Percentiles rank a stretch among this genome's conserved stretches.
Evolutionary conservation across 441 rosid genomes (phyloP).

Genomic region (Adansonia gregorii): DNA sequence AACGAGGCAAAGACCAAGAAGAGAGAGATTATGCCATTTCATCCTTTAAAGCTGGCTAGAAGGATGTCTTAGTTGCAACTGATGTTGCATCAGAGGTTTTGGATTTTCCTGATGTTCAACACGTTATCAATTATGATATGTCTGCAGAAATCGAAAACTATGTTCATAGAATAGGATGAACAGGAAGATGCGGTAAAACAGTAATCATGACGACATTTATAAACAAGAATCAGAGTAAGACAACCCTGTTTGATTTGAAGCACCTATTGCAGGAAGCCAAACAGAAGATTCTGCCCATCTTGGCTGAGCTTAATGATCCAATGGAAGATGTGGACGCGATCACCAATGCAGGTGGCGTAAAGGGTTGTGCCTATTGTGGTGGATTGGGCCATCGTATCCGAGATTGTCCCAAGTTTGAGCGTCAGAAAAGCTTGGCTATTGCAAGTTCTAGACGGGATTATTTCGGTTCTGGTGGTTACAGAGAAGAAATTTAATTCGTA

Average conservation of each 20-base stretch:
- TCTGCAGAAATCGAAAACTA: constrained; percentile 89
- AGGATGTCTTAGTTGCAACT: constrained; percentile 87
- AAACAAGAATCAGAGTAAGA: constrained; percentile 90
- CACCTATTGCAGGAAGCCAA: constrained; percentile 89
- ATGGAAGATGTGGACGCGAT: constrained; percentile 76
- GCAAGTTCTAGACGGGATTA: constrained; percentile 68
- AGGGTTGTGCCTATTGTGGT: constrained; percentile 94
- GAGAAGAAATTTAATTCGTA: no score
- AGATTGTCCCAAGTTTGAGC: constrained; percentile 89
- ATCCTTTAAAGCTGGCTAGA: constrained; percentile 77
- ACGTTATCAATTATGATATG: constrained; percentile 92
- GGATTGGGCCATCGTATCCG: constrained; percentile 88
- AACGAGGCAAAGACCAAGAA: constrained; percentile 94
- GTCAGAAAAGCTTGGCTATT: constrained; percentile 70
- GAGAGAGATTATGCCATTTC: constrained; percentile 91
- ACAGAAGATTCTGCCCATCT: constrained; percentile 88
- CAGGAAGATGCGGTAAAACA: constrained; percentile 90
- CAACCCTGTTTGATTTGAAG: constrained; percentile 79
- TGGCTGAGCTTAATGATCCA: constrained; percentile 81
- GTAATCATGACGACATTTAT: constrained; percentile 91
- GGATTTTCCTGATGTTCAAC: constrained; percentile 93
- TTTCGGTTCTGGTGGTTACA: constrained; percentile 71
- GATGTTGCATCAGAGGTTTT: constrained; percentile 93
- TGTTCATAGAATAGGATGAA: constrained; percentile 89
- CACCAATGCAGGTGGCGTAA: constrained; percentile 68